Base-by-base conservation (phyloP, 2,329 filamentous ascomycete genomes). In the Tolypocladium capitatum region DNA sequence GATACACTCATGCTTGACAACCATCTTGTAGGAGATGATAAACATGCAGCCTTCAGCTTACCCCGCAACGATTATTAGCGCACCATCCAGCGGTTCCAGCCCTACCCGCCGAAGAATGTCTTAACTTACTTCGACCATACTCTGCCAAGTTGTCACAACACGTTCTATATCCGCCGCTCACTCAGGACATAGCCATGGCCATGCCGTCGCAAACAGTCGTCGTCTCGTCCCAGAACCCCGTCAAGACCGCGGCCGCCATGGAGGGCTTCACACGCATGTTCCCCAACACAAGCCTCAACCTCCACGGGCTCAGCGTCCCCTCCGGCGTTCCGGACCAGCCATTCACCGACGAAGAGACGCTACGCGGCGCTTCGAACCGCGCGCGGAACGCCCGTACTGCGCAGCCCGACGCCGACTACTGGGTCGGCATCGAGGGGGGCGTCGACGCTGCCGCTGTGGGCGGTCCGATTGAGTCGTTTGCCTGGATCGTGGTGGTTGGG, bases 371-470 rank as follows among this genome's bases (percentile, higher is more conserved):
- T 1, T 49, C 57, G 32, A 70, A 68, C 52, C 56, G 67, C 11
- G 65, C 62, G 3, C 52, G 51, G 10, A 62, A 63, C 46, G 65
- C 65, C 6, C 59, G 54, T n/a, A 45, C 50, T 8, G 46, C 50
- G n/a, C 53, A 57, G 20, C 60, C 62, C 2, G 52, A 60, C 21
- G 67, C 63, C 1, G 60, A 68, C 41, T 70, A 58, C 51, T 69
- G 65, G 63, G 54, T 70, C 32, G 68, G 68, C 5, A 59, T 69
- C 18, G 68, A 70, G 51, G 68, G 68, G 20, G 68, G 68, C 3
- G 58, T 69, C 4, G 63, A 67, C 33, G 53, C 55, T 18, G 7
- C 18, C 21, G 50, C 52, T 10, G 50, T 51, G 10, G 49, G 50
- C 8, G 49, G 51, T 13, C 52, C 57, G 9, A 54, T 68, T 24